Evolutionary conservation across 805 yeast species (phyloP).

Genomic region (Metschnikowia bowlesiae): DNA sequence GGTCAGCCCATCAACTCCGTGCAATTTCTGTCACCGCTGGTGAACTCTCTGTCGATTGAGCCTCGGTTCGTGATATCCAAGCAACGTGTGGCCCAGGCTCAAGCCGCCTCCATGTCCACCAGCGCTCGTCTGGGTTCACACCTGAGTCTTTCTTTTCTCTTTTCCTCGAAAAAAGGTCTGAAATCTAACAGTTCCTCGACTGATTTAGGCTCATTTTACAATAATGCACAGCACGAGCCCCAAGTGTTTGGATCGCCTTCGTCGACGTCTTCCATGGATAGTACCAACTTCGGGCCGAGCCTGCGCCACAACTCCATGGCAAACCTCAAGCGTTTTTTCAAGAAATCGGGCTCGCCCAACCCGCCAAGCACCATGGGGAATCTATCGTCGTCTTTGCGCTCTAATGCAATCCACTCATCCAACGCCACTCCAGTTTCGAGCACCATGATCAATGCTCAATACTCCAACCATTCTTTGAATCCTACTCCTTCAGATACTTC

Average conservation of each 20-base stretch:
- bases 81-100: slow-evolving; percentile 57
- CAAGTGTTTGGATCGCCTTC: slow-evolving; percentile 26
- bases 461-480: slow-evolving; percentile 33
- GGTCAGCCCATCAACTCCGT: slow-evolving; percentile 59
- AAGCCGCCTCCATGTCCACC: slow-evolving; percentile 29
- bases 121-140: slow-evolving; percentile 40
- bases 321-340: slow-evolving; percentile 69
- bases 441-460: slow-evolving; percentile 19
- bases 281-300: slow-evolving; percentile 14
- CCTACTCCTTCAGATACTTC: slow-evolving; percentile 32
- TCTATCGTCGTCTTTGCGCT: slow-evolving; percentile 23
- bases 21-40: slow-evolving; percentile 67
- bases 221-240: slow-evolving; percentile 22
- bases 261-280: slow-evolving; percentile 35
- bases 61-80: slow-evolving; percentile 81
- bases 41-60: slow-evolving; percentile 59
- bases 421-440: slow-evolving; percentile 19
- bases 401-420: slow-evolving; percentile 10
- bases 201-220: slow-evolving; percentile 39
- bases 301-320: slow-evolving; percentile 77
- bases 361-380: slow-evolving; percentile 18
- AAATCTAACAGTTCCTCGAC: slow-evolving; percentile 29
- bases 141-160: slow-evolving; percentile 48
- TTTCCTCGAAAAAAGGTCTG: slow-evolving; percentile 38
- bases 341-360: slow-evolving; percentile 31